Evolutionary conservation across 2,329 filamentous ascomycete genomes (phyloP).

Genomic region (Didymella lethalis): DNA sequence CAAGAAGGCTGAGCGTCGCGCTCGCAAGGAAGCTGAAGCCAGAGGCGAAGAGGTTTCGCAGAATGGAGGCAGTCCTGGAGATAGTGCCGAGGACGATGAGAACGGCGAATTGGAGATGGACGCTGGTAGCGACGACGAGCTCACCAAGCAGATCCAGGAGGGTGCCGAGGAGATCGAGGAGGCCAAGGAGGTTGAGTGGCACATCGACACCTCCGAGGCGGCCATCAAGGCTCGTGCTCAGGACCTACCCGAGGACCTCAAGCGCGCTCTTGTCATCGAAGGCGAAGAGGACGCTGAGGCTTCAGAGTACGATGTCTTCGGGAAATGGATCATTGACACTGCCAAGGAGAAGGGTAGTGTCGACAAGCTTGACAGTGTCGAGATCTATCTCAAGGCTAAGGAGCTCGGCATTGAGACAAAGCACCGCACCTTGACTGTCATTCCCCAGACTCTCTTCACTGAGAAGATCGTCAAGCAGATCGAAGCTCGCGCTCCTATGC

Average conservation of each 20-base stretch:
- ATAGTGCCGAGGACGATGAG: slow-evolving; percentile 71
- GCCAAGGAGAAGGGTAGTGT: slow-evolving; percentile 74
- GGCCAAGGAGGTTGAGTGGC: slow-evolving; percentile 89
- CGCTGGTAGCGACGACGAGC: slow-evolving; percentile 88
- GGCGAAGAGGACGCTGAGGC: slow-evolving; percentile 83
- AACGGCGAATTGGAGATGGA: slow-evolving; percentile 72
- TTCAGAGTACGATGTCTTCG: slow-evolving; percentile 87
- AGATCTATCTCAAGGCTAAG: slow-evolving; percentile 96
- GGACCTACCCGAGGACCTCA: slow-evolving; percentile 91
- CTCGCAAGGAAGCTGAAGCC: slow-evolving; percentile 74
- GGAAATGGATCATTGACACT: slow-evolving; percentile 88
- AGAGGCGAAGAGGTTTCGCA: slow-evolving; percentile 63
- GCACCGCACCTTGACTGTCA: slow-evolving; percentile 89
- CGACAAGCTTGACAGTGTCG: slow-evolving; percentile 82
- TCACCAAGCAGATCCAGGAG: slow-evolving; percentile 76
- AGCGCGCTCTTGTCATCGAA: slow-evolving; percentile 86
- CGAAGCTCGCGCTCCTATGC: slow-evolving; percentile 79
- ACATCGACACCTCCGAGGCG: slow-evolving; percentile 94
- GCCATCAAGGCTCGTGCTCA: slow-evolving; percentile 94
- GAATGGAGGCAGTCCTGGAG: slow-evolving; percentile 68
- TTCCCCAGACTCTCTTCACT: slow-evolving; percentile 93
- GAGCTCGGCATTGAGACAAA: slow-evolving; percentile 94
- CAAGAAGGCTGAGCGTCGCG: slow-evolving; percentile 86
- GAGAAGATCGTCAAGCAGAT: slow-evolving; percentile 90
- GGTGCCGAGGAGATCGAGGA: slow-evolving; percentile 78